Evolutionary conservation across 2,329 filamentous ascomycete species (phyloP).

Genomic region (Verticillium isaacii): DNA sequence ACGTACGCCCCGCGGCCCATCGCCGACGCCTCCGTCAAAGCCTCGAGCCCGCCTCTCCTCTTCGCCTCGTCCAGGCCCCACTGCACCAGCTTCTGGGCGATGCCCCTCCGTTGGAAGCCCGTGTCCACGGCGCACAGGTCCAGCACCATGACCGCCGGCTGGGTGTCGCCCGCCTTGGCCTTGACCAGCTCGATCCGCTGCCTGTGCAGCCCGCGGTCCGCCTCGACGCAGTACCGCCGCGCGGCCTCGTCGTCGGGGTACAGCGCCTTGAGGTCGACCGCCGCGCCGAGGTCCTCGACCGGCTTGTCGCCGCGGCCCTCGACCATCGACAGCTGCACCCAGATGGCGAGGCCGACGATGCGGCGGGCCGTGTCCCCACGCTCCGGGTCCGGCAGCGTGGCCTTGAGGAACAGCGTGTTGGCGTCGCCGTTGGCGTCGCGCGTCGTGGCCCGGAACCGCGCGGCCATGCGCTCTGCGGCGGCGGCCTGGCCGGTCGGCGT

Average conservation of each 20-base stretch:
- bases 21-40: conserved; percentile 38
- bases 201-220: conserved; percentile 36
- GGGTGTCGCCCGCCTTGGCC: conserved; percentile 29
- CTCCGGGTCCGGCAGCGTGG: conserved; percentile 35
- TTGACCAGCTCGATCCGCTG: conserved; percentile 35
- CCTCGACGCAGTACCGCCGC: conserved; percentile 40
- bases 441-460: conserved; percentile 35
- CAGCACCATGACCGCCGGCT: conserved; percentile 44
- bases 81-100: conserved; percentile 38
- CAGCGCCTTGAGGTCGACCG: conserved; percentile 26
- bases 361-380: conserved; percentile 9
- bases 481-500: conserved; percentile 35
- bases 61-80: conserved; percentile 41
- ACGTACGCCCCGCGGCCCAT: conserved; percentile 43
- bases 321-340: conserved; percentile 46
- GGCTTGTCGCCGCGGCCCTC: conserved; percentile 40
- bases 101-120: conserved; percentile 43
- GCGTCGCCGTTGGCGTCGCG: conserved; percentile 36
- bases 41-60: conserved; percentile 34
- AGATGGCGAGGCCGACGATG: conserved; percentile 51
- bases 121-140: conserved; percentile 50
- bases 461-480: conserved; percentile 29
- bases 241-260: conserved; percentile 38
- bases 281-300: conserved; percentile 23
- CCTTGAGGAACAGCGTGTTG: conserved; percentile 50